Percentiles rank a stretch among this genome's conserved stretches.
These are phyloP conservation scores for Plenodomus biglobosus DNA, from an alignment of 2,329 filamentous ascomycete species.

Conservation along the genomic window DNA sequence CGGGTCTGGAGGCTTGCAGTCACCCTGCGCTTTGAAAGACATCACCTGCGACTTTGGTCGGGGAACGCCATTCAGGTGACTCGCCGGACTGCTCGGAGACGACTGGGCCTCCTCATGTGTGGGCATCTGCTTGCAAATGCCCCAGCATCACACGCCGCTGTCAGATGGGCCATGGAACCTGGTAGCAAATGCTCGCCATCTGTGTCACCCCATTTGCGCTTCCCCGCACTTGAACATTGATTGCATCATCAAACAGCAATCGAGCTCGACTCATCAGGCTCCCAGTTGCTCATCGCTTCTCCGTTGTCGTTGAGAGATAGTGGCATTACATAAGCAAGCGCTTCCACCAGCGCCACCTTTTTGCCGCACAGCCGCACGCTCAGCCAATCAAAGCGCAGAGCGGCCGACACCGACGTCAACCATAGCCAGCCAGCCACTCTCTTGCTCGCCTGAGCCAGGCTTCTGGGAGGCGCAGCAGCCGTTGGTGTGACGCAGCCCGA, in stretches of 20 bases:
- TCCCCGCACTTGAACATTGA: not conserved
- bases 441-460: slow-evolving; percentile 1
- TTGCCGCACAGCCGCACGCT: slow-evolving; percentile 11
- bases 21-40: too few species aligned
- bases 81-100: not conserved
- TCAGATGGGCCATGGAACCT: slow-evolving; percentile 1
- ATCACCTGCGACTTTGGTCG: not conserved
- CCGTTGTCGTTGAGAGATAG: not conserved
- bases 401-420: slow-evolving; percentile 8
- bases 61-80: slow-evolving; percentile 1
- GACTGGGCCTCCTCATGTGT: not conserved
- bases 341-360: slow-evolving; percentile 9
- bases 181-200: not conserved
- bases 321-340: slow-evolving; percentile 1
- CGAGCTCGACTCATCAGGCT: not conserved
- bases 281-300: too few species aligned
- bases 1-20: slow-evolving; percentile 5
- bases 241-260: not conserved
- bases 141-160: slow-evolving; percentile 2
- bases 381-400: slow-evolving; percentile 12
- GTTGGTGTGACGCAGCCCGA: too few species aligned
- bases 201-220: not conserved
- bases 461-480: slow-evolving; percentile 11
- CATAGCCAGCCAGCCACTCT: slow-evolving; percentile 8
- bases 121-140: not conserved